Conservation (phyloP, 352 stramenopile genomes). For the Pelagophyceae sp. region DNA sequence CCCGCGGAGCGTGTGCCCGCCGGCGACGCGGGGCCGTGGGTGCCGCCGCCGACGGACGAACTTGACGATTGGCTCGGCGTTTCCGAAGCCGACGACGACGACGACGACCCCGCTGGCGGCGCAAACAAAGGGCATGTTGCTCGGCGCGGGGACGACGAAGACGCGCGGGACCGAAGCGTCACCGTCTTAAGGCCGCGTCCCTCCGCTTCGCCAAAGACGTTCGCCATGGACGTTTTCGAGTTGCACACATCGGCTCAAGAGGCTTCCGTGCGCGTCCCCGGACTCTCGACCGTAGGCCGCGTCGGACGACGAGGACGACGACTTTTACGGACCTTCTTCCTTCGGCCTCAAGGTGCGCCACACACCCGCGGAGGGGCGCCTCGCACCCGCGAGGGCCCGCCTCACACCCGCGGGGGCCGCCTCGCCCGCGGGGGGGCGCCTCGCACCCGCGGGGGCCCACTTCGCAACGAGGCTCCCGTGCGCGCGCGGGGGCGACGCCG, state of each 20-base stretch:
- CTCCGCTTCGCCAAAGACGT: background rate
- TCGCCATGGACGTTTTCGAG: background rate
- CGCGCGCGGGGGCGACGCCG: too few relatives aligned
- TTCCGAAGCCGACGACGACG: background rate
- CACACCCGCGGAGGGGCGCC: too few relatives aligned
- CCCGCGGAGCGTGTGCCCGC: background rate
- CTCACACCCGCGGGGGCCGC: too few relatives aligned
- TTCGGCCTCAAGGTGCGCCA: too few relatives aligned
- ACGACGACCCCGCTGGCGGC: background rate
- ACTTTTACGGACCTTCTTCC: background rate
- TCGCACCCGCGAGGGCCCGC: too few relatives aligned
- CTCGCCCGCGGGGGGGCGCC: too few relatives aligned
- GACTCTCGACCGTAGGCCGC: too few relatives aligned
- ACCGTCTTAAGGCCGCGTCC: background rate
- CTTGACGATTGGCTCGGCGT: background rate
- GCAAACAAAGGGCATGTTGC: background rate
- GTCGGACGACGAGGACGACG: background rate
- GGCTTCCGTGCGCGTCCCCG: too few relatives aligned
- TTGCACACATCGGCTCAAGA: too few relatives aligned
- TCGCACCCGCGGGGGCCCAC: too few relatives aligned
- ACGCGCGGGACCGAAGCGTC: background rate
- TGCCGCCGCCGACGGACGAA: background rate
- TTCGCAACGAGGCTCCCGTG: too few relatives aligned
- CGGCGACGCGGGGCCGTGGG: background rate
- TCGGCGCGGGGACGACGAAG: slow-evolving; percentile 4